Base-by-base conservation (phyloP, 176 grass and related monocot species). In the Phragmites australis region DNA sequence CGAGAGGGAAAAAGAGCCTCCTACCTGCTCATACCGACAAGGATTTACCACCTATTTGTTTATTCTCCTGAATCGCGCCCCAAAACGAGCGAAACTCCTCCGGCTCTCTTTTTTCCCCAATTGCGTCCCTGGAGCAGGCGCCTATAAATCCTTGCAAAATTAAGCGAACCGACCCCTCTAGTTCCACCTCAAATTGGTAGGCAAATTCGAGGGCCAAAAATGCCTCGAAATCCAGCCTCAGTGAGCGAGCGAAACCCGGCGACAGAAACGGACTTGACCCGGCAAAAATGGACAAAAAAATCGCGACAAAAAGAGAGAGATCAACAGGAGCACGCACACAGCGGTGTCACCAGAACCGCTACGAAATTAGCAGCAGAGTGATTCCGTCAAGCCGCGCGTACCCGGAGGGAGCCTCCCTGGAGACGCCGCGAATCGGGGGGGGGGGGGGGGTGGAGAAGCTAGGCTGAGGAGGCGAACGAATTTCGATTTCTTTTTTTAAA, bases 391-490 rank as follows among this genome's bases (percentile, higher is more conserved):
- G 29, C 29, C 2, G 34, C 34, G 56, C 74, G 39, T 55, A 62
- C 55, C 74, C 47, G 55, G 54, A 60, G 47, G 37, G 54, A 60
- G 47, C n/a, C 72, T 6, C 47, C 48, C 19, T 25, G 73, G 1
- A 40, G 73, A 25, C 74, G 74, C 56, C 55, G 55, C 74, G 3
- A 80, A 67, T 80, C 77, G 77, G 75, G 32, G 53, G 53, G 58
- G 72, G 13, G 18, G 51, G 14, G 15, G 29, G 45, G 9, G 44
- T 2, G 34, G 45, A 50, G 31, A 5, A 23, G 30, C 45, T 14
- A 21, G 10, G n/a, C 10, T 21, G 4, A 12, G 65, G 65, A 29
- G 41, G 22, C 27, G 45, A 32, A 11, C 18, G 13, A 21, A 12
- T 76, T 2, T 25, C 22, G 67, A 68, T 68, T 68, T 44, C 46